These are phyloP conservation scores for Tetracentron sinense DNA, from an alignment of 164 flowering plant genomes.

Conservation along the genomic window DNA sequence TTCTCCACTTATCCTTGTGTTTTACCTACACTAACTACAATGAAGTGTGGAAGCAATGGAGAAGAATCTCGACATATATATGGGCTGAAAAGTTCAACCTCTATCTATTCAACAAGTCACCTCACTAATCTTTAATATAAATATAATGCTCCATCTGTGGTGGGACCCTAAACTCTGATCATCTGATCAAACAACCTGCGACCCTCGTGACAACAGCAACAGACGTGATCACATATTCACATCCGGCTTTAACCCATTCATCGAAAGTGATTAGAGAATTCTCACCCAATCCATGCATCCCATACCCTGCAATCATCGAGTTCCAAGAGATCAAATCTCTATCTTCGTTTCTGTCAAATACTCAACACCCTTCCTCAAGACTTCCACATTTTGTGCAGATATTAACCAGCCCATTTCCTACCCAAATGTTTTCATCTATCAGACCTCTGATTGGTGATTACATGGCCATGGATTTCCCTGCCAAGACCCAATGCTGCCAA, in stretches of 20 bases:
- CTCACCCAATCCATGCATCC: slow-evolving; percentile 65
- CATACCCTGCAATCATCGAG: slow-evolving; percentile 71
- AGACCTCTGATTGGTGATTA: slow-evolving; percentile 35
- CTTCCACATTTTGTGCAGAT: slow-evolving; percentile 77
- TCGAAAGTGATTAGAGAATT: no score
- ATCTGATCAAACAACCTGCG: no score
- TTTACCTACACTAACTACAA: no score
- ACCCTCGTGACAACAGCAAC: slow-evolving; percentile 59
- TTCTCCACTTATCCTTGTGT: no score
- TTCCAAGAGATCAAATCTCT: slow-evolving; percentile 75
- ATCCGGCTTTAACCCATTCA: slow-evolving; percentile 45
- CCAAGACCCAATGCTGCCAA: slow-evolving; percentile 51
- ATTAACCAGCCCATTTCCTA: slow-evolving; percentile 60
- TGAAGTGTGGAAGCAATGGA: no score
- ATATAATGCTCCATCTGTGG: no score
- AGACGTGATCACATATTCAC: slow-evolving; percentile 55
- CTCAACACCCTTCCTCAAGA: slow-evolving; percentile 31
- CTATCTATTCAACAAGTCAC: no score
- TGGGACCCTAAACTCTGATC: no score
- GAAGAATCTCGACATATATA: no score
- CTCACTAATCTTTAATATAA: no score
- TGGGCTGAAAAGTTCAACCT: no score
- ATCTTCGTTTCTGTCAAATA: slow-evolving; percentile 40
- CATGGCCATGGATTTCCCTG: slow-evolving; percentile 64
- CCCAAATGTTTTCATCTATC: no score